Conservation (phyloP, 2,329 filamentous ascomycete species). For the Pseudocercospora cruenta region DNA sequence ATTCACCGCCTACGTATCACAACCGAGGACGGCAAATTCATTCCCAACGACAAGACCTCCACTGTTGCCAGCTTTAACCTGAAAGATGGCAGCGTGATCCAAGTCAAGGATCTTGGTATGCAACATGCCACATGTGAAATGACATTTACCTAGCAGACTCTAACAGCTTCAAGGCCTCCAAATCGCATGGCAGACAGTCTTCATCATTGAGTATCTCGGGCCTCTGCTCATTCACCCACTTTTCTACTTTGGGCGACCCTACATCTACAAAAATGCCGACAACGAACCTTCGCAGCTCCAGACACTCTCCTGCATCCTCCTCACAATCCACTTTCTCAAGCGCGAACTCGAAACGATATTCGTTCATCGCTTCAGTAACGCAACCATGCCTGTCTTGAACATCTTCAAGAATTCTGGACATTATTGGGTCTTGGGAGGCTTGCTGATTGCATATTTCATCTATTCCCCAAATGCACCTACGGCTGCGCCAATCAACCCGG, state of each 20-base stretch:
- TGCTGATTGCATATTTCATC: slow-evolving; percentile 81
- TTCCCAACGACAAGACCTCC: slow-evolving; percentile 58
- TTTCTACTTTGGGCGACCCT: slow-evolving; percentile 70
- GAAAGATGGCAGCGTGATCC: slow-evolving; percentile 64
- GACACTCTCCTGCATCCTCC: slow-evolving; percentile 71
- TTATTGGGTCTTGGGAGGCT: slow-evolving; percentile 86
- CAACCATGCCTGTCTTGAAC: slow-evolving; percentile 88
- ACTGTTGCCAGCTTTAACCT: slow-evolving; percentile 61
- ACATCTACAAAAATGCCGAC: slow-evolving; percentile 64
- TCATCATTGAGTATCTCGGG: slow-evolving; percentile 91
- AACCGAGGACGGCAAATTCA: slow-evolving; percentile 63
- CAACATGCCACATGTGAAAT: slow-evolving; percentile 1
- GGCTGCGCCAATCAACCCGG: slow-evolving; percentile 55
- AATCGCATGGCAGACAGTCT: slow-evolving; percentile 90
- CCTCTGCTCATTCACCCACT: slow-evolving; percentile 85
- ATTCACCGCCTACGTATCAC: slow-evolving; percentile 66
- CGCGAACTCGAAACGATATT: slow-evolving; percentile 93
- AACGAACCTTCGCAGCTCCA: slow-evolving; percentile 66
- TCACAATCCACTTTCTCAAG: slow-evolving; percentile 86
- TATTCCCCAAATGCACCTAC: slow-evolving; percentile 76
- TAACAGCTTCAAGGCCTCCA: slow-evolving; percentile 67
- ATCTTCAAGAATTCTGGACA: slow-evolving; percentile 94
- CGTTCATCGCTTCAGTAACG: slow-evolving; percentile 90
- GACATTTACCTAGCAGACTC: not conserved
- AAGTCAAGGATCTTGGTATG: slow-evolving; percentile 92